Conservation (phyloP, 1,139 yeast species). For the Nakaseomyces sp. region DNA sequence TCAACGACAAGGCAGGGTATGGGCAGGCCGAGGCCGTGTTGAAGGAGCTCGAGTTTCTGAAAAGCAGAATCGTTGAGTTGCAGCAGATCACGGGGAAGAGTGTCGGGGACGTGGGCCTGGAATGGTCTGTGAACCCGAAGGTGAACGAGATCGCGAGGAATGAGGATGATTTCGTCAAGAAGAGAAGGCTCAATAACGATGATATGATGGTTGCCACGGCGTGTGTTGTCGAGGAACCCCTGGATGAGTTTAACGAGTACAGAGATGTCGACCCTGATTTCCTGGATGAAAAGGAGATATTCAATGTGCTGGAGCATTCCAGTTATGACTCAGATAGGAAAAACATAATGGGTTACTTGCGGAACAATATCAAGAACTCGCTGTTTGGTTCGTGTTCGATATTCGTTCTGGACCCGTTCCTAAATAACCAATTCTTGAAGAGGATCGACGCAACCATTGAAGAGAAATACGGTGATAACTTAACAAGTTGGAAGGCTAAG, state of each 20-base stretch:
- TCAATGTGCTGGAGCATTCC: background rate
- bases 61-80: constrained; percentile 24
- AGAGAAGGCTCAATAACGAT: constrained; percentile 11
- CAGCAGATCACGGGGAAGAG: constrained; percentile 26
- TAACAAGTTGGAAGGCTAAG: background rate
- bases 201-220: background rate
- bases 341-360: constrained; percentile 1
- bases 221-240: background rate
- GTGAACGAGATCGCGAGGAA: constrained; percentile 2
- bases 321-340: background rate
- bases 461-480: background rate
- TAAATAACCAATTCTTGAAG: constrained; percentile 3
- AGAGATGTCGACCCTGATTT: constrained; percentile 7
- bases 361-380: background rate
- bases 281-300: constrained; percentile 5
- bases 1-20: background rate
- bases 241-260: constrained; percentile 4
- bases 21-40: constrained; percentile 18
- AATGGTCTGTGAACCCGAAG: constrained; percentile 2
- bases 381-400: background rate
- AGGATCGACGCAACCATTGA: background rate
- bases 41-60: constrained; percentile 26
- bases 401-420: constrained; percentile 1
- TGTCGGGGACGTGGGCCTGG: constrained; percentile 15
- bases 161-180: constrained; percentile 3